Percentiles rank a stretch among this genome's conserved stretches.
These are phyloP conservation scores for Hymenoscyphus albidus DNA, from an alignment of 2,329 filamentous ascomycete genomes.

Conservation along the genomic window DNA sequence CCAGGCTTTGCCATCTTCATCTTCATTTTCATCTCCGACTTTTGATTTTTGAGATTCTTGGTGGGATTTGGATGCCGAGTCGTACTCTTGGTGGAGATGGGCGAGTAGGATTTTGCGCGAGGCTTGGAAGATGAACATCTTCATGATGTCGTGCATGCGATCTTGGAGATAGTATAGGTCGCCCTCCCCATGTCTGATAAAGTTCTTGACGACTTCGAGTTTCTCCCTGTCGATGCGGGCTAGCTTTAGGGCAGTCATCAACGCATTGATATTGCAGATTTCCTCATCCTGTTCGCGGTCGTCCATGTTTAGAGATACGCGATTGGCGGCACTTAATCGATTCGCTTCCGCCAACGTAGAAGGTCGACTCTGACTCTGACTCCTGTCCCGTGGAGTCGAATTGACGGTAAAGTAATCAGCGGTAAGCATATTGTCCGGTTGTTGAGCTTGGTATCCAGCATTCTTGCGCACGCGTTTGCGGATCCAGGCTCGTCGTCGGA, in stretches of 20 bases:
- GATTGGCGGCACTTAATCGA: conserved; percentile 33
- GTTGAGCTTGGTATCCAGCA: conserved; percentile 34
- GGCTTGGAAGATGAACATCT: conserved; percentile 81
- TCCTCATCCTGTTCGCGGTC: conserved; percentile 51
- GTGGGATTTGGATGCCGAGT: conserved; percentile 49
- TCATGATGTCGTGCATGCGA: conserved; percentile 81
- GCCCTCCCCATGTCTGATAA: conserved; percentile 70
- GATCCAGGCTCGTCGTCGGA: conserved; percentile 85
- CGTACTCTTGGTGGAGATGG: conserved; percentile 62
- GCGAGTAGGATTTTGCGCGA: conserved; percentile 74
- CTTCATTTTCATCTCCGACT: conserved; percentile 29
- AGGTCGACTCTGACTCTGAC: conserved; percentile 39
- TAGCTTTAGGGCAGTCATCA: conserved; percentile 64
- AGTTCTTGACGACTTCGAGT: conserved; percentile 76
- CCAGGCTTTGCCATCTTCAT: conserved; percentile 32
- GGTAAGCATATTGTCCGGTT: conserved; percentile 63
- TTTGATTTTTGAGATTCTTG: neutral
- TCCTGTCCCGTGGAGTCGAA: conserved; percentile 42
- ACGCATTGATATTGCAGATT: conserved; percentile 51
- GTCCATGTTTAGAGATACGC: conserved; percentile 30
- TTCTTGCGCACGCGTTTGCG: conserved; percentile 69
- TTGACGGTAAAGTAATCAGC: conserved; percentile 78
- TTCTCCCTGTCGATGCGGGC: conserved; percentile 88
- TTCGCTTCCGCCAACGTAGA: conserved; percentile 21
- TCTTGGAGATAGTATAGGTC: conserved; percentile 71